phyloP scores from a whole-genome alignment of 2,329 filamentous ascomycete species.

The Pezicula radicicola region DNA sequence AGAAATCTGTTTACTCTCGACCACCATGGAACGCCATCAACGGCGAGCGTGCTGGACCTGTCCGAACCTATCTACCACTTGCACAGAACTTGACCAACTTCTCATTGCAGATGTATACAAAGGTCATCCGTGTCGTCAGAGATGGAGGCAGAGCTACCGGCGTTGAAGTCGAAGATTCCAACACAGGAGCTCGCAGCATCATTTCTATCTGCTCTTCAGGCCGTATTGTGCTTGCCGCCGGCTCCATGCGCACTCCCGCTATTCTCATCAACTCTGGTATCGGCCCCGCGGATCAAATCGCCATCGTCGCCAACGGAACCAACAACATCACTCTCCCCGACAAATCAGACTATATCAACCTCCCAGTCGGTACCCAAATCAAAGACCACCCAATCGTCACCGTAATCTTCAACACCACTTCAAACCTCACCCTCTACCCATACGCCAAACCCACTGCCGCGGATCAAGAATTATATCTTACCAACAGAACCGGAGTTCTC shows the following conservation, averaged over 20 bases:
- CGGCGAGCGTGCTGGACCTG: conserved; percentile 62
- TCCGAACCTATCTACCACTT: conserved; percentile 64
- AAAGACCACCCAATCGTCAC: conserved; percentile 5
- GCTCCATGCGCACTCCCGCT: conserved; percentile 8
- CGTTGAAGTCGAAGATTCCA: conserved; percentile 42
- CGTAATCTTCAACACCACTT: conserved; percentile 1
- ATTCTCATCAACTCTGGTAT: conserved; percentile 11
- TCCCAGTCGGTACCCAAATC: conserved; percentile 2
- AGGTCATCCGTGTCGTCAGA: conserved; percentile 59
- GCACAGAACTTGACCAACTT: conserved; percentile 59
- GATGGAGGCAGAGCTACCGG: conserved; percentile 57
- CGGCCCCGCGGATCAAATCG: conserved; percentile 2
- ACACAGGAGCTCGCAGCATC: conserved; percentile 25
- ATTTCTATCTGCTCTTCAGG: conserved; percentile 13
- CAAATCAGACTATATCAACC: neutral
- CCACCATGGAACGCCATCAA: conserved; percentile 61
- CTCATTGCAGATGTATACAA: conserved; percentile 58
- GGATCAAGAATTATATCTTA: conserved; percentile 15
- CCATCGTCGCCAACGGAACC: neutral
- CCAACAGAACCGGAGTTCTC: conserved; percentile 34
- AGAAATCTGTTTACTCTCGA: conserved; percentile 60
- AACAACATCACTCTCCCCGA: neutral
- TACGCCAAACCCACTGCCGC: conserved; percentile 19
- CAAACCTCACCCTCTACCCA: neutral
- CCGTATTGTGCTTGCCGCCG: conserved; percentile 10